Evolutionary conservation across 2,329 filamentous ascomycete species (phyloP).

Genomic region (Aspergillus hiratsukae): DNA sequence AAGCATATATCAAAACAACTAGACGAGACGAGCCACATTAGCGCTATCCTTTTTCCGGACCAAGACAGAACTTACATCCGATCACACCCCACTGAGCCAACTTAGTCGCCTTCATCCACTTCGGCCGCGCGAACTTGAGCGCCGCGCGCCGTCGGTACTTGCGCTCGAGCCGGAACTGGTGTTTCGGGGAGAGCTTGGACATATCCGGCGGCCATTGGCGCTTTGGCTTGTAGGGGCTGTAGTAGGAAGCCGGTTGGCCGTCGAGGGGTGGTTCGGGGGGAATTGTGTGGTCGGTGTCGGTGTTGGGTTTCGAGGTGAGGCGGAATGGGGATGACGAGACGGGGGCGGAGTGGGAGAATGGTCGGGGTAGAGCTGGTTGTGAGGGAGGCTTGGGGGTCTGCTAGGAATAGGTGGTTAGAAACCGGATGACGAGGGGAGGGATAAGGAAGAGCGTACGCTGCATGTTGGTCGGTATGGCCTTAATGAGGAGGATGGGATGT

Average conservation of each 20-base stretch:
- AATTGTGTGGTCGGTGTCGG: conserved; percentile 6
- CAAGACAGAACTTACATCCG: conserved; percentile 40
- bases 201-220: conserved; percentile 63
- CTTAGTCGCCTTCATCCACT: conserved; percentile 55
- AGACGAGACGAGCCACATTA: conserved; percentile 1
- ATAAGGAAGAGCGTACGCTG: background rate
- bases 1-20: conserved; percentile 41
- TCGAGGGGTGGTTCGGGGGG: conserved; percentile 3
- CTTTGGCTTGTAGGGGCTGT: conserved; percentile 57
- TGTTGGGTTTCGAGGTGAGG: conserved; percentile 12
- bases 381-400: background rate
- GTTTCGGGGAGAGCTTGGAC: conserved; percentile 56
- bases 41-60: background rate
- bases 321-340: conserved; percentile 13
- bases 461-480: background rate
- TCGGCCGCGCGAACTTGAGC: conserved; percentile 57
- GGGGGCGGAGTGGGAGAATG: conserved; percentile 5
- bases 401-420: background rate
- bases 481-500: background rate
- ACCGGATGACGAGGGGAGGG: background rate
- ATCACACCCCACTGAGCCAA: conserved; percentile 54
- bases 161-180: conserved; percentile 65
- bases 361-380: background rate
- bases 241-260: conserved; percentile 31
- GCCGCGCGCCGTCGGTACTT: conserved; percentile 59